Conservation (phyloP, 2,329 filamentous ascomycete species). For the Lecanoromycetidae sp. region DNA sequence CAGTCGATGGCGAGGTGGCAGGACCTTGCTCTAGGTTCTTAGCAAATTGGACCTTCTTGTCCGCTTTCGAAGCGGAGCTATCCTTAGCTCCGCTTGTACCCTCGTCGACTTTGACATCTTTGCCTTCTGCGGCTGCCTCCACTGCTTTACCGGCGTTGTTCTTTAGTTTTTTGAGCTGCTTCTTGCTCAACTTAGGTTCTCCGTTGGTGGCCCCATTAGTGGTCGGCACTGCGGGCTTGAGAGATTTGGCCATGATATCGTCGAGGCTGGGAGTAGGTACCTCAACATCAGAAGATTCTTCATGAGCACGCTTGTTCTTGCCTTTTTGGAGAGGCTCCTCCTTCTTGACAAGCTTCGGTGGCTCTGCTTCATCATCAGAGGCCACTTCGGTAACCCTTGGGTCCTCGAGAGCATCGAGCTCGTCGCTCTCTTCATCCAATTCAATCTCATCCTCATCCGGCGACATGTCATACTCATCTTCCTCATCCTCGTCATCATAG, state of each 20-base stretch:
- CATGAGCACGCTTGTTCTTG: conserved; percentile 90
- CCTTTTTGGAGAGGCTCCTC: conserved; percentile 47
- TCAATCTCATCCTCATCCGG: conserved; percentile 66
- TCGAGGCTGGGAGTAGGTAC: conserved; percentile 50
- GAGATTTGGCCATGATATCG: conserved; percentile 67
- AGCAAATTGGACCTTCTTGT: conserved; percentile 97
- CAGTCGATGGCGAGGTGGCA: conserved; percentile 48
- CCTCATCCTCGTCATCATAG: conserved; percentile 50
- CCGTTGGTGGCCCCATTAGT: conserved; percentile 45
- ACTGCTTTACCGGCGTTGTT: conserved; percentile 93
- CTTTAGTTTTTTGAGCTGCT: conserved; percentile 95
- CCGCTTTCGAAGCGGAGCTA: conserved; percentile 42
- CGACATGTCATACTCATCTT: conserved; percentile 68
- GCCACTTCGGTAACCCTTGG: conserved; percentile 76
- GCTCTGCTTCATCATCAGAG: conserved; percentile 59
- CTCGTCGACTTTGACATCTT: conserved; percentile 40
- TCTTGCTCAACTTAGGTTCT: conserved; percentile 77
- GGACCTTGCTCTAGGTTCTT: conserved; percentile 98
- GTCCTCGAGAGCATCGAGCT: conserved; percentile 64
- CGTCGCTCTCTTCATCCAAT: conserved; percentile 55
- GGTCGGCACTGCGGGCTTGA: conserved; percentile 38
- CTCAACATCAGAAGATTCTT: conserved; percentile 49
- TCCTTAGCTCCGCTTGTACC: conserved; percentile 33
- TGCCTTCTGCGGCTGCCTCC: conserved; percentile 45
- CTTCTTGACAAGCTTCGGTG: conserved; percentile 33